Base-by-base conservation (phyloP, 2,329 filamentous ascomycete genomes). In the Pyrenophora graminea region DNA sequence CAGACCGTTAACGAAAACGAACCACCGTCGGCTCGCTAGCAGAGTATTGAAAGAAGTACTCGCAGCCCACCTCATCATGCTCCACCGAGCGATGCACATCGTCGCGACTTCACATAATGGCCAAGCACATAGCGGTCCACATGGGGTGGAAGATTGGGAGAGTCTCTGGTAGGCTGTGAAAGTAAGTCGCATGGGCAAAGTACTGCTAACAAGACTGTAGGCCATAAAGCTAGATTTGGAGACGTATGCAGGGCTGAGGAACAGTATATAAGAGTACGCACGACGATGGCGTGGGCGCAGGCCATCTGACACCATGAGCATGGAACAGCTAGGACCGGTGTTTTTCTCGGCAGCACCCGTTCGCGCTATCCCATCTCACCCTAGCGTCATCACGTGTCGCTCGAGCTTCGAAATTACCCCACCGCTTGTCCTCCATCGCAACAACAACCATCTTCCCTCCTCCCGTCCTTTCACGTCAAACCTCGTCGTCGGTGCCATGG, bases 331-430 rank as follows among this genome's bases (percentile, higher is more conserved):
- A 39, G 44, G 46, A 17, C 51, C 57, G 63, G 63, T 53, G 52
- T 41, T 47, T 58, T 53, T 19, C 45, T 67, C 62, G 62, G 66
- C 40, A 37, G 18, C 38, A 38, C 32, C 48, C 32, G 36, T 13
- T 18, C 4, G n/a, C 18, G 21, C 49, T 50, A 44, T 40, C 56
- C 45, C 5, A 31, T 48, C 51, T 6, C 37, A 50, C 38, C n/a
- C 40, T 69, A 66, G 66, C 45, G 31, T 9, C 9, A 45, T 70
- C 67, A 70, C 68, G 68, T 70, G 68, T n/a, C 25, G 12, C 17
- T 50, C 13, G 60, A 60, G 47, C 60, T 56, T 59, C 49, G 57
- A 64, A 62, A 58, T 60, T 66, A 64, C 68, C 65, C 69, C 70
- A 66, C 67, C 64, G 66, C 63, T 53, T 56, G 54, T 66, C 67